Evolutionary conservation across 371 early-diverging fungal genomes (phyloP).

Genomic region (Scutellospora calospora): DNA sequence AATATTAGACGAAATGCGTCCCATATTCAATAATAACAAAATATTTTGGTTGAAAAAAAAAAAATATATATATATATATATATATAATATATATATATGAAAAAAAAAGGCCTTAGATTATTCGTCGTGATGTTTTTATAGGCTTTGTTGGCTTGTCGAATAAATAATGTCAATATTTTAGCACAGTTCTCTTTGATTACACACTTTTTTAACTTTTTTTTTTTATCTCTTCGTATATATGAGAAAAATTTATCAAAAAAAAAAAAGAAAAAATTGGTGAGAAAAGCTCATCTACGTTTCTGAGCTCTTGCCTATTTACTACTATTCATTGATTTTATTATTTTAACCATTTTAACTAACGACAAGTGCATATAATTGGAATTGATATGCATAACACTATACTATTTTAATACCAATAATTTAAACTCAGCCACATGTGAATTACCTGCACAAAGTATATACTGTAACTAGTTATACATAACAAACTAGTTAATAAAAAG

Average conservation of each 20-base stretch:
- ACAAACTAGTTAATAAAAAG: background rate
- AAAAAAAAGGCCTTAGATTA: background rate
- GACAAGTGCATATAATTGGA: background rate
- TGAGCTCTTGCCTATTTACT: background rate
- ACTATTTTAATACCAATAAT: background rate
- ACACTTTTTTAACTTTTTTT: background rate
- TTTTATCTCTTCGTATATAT: too few relatives aligned
- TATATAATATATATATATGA: too few relatives aligned
- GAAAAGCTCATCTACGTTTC: background rate
- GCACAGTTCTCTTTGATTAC: background rate
- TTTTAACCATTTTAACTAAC: background rate
- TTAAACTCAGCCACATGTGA: background rate
- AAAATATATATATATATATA: background rate
- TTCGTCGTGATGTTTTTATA: background rate
- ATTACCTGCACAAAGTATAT: background rate
- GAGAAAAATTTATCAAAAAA: too few relatives aligned
- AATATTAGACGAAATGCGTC: background rate
- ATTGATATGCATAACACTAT: background rate
- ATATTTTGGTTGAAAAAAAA: background rate
- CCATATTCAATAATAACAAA: background rate
- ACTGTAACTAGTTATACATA: background rate
- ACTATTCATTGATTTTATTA: background rate
- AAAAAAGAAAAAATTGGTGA: too few relatives aligned
- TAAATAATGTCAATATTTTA: background rate
- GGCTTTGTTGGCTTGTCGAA: background rate